These are phyloP conservation scores for Epichloe brachyelytri DNA, from an alignment of 2,329 filamentous ascomycete species.

Conservation along the genomic window DNA sequence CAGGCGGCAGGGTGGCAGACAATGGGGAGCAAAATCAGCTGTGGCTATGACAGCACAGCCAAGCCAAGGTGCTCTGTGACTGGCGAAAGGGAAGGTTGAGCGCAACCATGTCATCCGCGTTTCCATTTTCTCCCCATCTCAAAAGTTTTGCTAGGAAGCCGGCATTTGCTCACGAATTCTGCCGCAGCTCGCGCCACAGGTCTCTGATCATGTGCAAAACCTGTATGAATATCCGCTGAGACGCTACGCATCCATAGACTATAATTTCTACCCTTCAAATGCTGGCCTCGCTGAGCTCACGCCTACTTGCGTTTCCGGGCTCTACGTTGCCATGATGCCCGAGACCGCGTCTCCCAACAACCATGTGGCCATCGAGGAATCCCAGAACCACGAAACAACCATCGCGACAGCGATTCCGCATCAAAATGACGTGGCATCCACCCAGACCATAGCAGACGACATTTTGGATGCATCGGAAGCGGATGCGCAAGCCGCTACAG, in stretches of 20 bases:
- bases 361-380: conserved; percentile 19
- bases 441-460: conserved; percentile 8
- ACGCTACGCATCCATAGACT: conserved; percentile 37
- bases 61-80: background rate
- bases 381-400: conserved; percentile 14
- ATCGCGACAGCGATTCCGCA: conserved; percentile 11
- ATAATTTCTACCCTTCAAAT: conserved; percentile 44
- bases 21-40: background rate
- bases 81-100: background rate
- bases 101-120: conserved; percentile 6
- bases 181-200: conserved; percentile 32
- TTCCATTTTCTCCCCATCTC: conserved; percentile 19
- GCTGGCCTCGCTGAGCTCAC: conserved; percentile 42
- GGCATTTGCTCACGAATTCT: conserved; percentile 29
- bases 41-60: background rate
- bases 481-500: conserved; percentile 10
- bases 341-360: conserved; percentile 45
- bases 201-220: conserved; percentile 43
- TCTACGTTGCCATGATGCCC: conserved; percentile 41
- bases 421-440: conserved; percentile 11
- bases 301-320: conserved; percentile 30
- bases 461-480: conserved; percentile 5
- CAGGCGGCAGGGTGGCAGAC: background rate
- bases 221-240: conserved; percentile 31
- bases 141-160: conserved; percentile 40